A percentile compares a stretch with the other conserved stretches of the same genome.
These are phyloP conservation scores for Oryza longistaminata DNA, from an alignment of 176 grass and related monocot genomes.

Conservation along the genomic window DNA sequence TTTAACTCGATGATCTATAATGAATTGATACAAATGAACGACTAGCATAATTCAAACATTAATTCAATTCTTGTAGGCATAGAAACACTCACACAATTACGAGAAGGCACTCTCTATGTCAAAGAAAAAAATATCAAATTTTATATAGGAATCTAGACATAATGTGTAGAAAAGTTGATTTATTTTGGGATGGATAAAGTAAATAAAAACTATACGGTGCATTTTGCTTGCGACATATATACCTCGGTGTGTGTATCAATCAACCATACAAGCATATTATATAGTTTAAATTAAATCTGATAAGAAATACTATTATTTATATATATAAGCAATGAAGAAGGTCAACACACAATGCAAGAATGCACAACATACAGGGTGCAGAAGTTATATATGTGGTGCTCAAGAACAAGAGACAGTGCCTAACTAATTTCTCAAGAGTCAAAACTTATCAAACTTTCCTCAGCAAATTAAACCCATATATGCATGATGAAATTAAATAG, in stretches of 20 bases:
- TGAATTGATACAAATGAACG: background rate
- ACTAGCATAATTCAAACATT: background rate
- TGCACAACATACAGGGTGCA: background rate
- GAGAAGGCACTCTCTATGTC: background rate
- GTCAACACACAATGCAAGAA: background rate
- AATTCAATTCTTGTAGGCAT: background rate
- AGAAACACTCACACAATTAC: background rate
- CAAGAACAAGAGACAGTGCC: background rate
- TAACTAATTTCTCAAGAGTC: background rate
- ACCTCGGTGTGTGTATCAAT: too few relatives aligned
- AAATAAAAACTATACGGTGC: background rate
- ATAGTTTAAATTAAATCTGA: background rate
- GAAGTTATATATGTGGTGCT: background rate
- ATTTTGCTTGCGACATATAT: background rate
- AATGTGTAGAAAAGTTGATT: too few relatives aligned
- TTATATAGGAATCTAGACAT: too few relatives aligned
- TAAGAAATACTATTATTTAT: background rate
- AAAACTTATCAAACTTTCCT: background rate
- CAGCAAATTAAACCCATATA: background rate
- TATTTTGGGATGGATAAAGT: too few relatives aligned
- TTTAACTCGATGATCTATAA: too few relatives aligned
- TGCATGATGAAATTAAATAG: background rate
- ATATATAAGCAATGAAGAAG: background rate
- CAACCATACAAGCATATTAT: background rate
- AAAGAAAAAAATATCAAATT: too few relatives aligned